These are phyloP conservation scores for Cyphellophora attinorum DNA, from an alignment of 2,329 filamentous ascomycete species.

Conservation along the genomic window DNA sequence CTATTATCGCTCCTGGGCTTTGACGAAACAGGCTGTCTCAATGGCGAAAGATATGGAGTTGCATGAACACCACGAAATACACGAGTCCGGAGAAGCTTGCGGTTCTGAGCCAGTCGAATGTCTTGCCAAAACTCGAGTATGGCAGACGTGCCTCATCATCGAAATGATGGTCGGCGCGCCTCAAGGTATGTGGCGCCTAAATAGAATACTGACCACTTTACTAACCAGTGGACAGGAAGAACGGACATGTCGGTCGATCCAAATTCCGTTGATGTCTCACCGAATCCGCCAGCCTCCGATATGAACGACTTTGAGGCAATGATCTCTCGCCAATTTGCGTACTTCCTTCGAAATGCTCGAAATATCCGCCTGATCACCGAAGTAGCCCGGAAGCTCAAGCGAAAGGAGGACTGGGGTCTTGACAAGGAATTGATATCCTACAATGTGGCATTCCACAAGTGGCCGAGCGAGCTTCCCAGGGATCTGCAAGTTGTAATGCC, in stretches of 20 bases:
- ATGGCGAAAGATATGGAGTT: slow-evolving; percentile 90
- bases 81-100: slow-evolving; percentile 63
- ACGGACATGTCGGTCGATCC: slow-evolving; percentile 67
- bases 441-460: slow-evolving; percentile 66
- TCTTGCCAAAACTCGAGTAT: slow-evolving; percentile 72
- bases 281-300: slow-evolving; percentile 54
- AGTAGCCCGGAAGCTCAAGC: slow-evolving; percentile 63
- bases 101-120: slow-evolving; percentile 64
- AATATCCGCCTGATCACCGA: slow-evolving; percentile 71
- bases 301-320: slow-evolving; percentile 67
- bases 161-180: slow-evolving; percentile 91
- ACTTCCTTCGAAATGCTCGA: slow-evolving; percentile 66
- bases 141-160: slow-evolving; percentile 77
- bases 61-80: slow-evolving; percentile 74
- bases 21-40: slow-evolving; percentile 78
- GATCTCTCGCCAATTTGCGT: slow-evolving; percentile 74
- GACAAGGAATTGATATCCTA: slow-evolving; percentile 75
- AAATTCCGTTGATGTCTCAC: slow-evolving; percentile 65
- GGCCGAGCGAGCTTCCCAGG: slow-evolving; percentile 65
- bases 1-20: slow-evolving; percentile 97
- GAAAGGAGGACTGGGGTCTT: slow-evolving; percentile 74
- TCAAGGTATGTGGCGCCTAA: too few species aligned
- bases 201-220: too few species aligned
- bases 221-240: slow-evolving; percentile 58
- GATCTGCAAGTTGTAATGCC: slow-evolving; percentile 74